Conservation (phyloP, 225 moss, liverwort and hornwort species). For the Ulota crispa region DNA sequence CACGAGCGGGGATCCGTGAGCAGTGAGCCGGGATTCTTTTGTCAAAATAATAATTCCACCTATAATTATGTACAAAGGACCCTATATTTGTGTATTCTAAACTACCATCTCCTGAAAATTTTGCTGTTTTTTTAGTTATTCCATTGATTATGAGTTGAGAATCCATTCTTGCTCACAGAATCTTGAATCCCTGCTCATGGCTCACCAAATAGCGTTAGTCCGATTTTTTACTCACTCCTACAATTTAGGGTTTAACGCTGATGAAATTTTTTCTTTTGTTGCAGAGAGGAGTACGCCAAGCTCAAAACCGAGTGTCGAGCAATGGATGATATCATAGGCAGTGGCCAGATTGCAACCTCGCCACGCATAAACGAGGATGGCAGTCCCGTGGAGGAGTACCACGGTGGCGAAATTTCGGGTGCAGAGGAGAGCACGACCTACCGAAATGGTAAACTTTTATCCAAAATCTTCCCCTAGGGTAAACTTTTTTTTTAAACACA, state of each 20-base stretch:
- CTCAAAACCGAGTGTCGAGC: slow-evolving; percentile 80
- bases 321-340: slow-evolving; percentile 87
- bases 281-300: slow-evolving; percentile 85
- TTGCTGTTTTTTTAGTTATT: too few relatives aligned
- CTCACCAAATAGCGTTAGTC: too few relatives aligned
- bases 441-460: slow-evolving; percentile 39
- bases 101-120: too few relatives aligned
- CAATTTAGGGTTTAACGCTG: background rate
- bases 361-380: slow-evolving; percentile 71
- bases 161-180: too few relatives aligned
- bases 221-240: background rate
- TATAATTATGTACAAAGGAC: too few relatives aligned
- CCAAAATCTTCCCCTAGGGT: background rate
- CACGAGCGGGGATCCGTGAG: too few relatives aligned
- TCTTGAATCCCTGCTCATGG: too few relatives aligned
- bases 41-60: too few relatives aligned
- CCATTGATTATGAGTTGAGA: too few relatives aligned
- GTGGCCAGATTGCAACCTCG: slow-evolving; percentile 78
- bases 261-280: slow-evolving; percentile 6
- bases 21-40: too few relatives aligned
- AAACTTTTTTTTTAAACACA: background rate
- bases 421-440: slow-evolving; percentile 34
- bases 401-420: slow-evolving; percentile 44
- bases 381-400: slow-evolving; percentile 50
- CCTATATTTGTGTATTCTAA: too few relatives aligned